These are phyloP conservation scores for Amanita thiersii DNA, from an alignment of 768 basidiomycete species.

Conservation along the genomic window DNA sequence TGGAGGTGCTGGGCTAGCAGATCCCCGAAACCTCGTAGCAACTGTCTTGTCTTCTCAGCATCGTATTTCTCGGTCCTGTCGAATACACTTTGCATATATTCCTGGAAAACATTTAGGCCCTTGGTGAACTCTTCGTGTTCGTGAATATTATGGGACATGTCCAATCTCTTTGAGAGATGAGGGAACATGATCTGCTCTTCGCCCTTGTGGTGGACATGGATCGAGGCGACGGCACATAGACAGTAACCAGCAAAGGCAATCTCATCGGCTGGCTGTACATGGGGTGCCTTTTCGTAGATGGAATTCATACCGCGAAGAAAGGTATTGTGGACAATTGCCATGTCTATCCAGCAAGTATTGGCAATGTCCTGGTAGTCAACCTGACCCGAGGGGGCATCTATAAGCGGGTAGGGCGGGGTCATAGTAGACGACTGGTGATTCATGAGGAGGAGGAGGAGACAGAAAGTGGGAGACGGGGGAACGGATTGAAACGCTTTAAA, in stretches of 20 bases:
- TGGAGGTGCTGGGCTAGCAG: constrained; percentile 11
- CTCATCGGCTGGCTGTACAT: constrained; percentile 10
- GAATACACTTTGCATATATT: constrained; percentile 11
- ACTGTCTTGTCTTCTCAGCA: constrained; percentile 4
- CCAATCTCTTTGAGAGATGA: constrained; percentile 11
- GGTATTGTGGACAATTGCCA: constrained; percentile 16
- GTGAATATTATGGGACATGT: constrained; percentile 13
- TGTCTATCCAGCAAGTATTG: constrained; percentile 11
- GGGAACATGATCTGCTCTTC: constrained; percentile 16
- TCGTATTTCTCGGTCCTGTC: constrained; percentile 5
- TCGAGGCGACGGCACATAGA: constrained; percentile 9
- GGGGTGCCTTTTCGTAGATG: constrained; percentile 12
- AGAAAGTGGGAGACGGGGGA: background rate
- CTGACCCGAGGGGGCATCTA: background rate
- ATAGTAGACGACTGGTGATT: background rate
- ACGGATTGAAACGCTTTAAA: background rate
- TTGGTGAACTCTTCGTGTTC: constrained; percentile 14
- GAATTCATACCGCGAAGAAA: constrained; percentile 17
- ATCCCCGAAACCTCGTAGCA: constrained; percentile 9
- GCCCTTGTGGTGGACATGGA: constrained; percentile 15
- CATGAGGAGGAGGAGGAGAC: background rate
- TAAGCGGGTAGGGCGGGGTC: background rate
- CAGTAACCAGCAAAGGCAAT: constrained; percentile 14
- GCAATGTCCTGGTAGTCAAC: background rate
- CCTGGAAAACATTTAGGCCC: constrained; percentile 10